A percentile compares a stretch with the other conserved stretches of the same genome.
Conservation (phyloP, 75 land plant genomes). For the Chamaecyparis obtusa region DNA sequence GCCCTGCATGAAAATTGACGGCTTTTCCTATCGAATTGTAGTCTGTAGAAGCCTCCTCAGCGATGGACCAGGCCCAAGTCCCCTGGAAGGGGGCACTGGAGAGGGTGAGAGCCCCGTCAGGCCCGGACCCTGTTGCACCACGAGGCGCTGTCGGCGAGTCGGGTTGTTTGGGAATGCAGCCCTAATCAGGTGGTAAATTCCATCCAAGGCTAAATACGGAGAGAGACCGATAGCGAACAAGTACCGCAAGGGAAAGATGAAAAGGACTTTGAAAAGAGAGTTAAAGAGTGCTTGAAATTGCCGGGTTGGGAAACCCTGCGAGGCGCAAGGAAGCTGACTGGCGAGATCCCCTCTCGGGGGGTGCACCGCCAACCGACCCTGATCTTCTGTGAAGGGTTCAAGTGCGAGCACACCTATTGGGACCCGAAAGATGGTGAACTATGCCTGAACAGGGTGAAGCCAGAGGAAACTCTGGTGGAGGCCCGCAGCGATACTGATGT, state of each 20-base stretch:
- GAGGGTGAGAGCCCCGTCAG: constrained; percentile 13
- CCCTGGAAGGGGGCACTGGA: not conserved
- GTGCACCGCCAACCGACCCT: not conserved
- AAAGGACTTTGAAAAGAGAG: too few species aligned
- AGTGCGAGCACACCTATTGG: not conserved
- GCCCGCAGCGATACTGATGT: constrained; percentile 11
- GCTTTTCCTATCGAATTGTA: not conserved
- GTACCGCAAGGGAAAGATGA: too few species aligned
- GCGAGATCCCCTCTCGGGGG: too few species aligned
- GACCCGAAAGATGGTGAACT: constrained; percentile 7
- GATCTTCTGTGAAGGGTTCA: not conserved
- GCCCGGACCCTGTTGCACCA: not conserved
- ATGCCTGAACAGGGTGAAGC: constrained; percentile 24
- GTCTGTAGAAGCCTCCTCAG: not conserved
- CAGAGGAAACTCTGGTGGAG: constrained; percentile 36
- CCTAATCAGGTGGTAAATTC: too few species aligned
- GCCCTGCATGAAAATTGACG: too few species aligned
- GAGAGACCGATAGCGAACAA: too few species aligned
- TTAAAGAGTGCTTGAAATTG: too few species aligned
- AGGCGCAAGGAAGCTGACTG: not conserved
- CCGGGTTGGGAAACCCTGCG: not conserved
- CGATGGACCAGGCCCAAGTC: not conserved
- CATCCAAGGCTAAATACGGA: too few species aligned
- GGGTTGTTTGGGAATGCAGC: too few species aligned
- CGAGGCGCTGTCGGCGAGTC: too few species aligned